Percentiles rank a stretch among this genome's conserved stretches.
Conservation (phyloP, 202 grass and related monocot genomes). For the Dendrocalamus latiflorus region DNA sequence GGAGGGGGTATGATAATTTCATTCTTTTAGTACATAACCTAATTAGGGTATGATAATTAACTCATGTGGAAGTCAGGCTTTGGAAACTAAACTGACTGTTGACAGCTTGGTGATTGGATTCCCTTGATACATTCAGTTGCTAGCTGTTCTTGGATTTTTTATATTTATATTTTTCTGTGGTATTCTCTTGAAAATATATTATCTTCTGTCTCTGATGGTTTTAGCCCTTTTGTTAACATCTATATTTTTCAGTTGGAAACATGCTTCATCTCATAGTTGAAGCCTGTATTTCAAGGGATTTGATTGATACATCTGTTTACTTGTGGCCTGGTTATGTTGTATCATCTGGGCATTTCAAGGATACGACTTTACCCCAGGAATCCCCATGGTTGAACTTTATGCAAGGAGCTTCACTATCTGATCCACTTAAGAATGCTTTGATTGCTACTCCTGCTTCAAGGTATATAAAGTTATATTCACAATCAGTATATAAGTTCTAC, state of each 20-base stretch:
- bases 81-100: background rate
- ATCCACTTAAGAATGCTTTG: slow-evolving; percentile 65
- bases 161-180: background rate
- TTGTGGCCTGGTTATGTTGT: slow-evolving; percentile 88
- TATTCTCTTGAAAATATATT: background rate
- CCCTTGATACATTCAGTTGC: background rate
- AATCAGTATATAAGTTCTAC: background rate
- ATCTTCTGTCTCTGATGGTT: background rate
- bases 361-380: slow-evolving; percentile 61
- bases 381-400: slow-evolving; percentile 91
- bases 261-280: slow-evolving; percentile 97
- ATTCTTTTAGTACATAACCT: background rate
- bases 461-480: slow-evolving; percentile 38
- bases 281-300: slow-evolving; percentile 89
- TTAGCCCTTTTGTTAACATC: background rate
- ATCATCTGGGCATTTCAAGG: slow-evolving; percentile 45
- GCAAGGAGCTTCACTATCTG: slow-evolving; percentile 74
- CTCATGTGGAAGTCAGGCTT: background rate
- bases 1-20: no score
- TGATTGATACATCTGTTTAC: slow-evolving; percentile 91
- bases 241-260: slow-evolving; percentile 68
- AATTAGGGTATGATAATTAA: background rate
- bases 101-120: background rate
- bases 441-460: slow-evolving; percentile 82
- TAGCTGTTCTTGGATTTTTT: background rate